phyloP scores from a whole-genome alignment of 2,329 filamentous ascomycete genomes.

The Cladosporium sp. region DNA sequence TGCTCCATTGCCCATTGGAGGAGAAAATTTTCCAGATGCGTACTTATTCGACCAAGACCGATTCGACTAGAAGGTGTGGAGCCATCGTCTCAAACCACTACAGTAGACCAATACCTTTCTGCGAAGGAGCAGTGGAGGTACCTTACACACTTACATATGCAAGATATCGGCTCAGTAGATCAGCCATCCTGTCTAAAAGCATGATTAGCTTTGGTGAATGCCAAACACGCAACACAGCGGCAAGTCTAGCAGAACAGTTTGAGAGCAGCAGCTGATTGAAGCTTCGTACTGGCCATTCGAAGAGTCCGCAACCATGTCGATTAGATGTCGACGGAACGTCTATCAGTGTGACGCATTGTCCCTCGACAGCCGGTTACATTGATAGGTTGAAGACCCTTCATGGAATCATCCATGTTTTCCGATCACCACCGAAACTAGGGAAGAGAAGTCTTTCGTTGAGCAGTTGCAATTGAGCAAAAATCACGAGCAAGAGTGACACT shows the following conservation, averaged over 20 bases:
- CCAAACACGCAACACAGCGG: background rate
- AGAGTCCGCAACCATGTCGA: background rate
- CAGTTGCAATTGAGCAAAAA: background rate
- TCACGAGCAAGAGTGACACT: background rate
- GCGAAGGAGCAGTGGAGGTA: background rate
- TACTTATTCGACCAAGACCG: background rate
- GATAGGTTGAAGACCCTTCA: background rate
- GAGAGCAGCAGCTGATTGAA: background rate
- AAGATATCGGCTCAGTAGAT: background rate
- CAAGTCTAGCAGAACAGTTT: background rate
- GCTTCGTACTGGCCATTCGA: background rate
- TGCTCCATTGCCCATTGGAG: background rate
- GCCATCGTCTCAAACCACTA: background rate
- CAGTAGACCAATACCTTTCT: background rate
- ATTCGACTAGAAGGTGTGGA: background rate
- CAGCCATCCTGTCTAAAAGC: background rate
- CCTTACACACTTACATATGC: too few relatives aligned
- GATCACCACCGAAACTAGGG: background rate
- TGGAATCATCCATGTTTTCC: background rate
- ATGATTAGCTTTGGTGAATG: background rate
- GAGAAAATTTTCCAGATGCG: background rate
- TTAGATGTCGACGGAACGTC: background rate
- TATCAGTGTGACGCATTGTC: too few relatives aligned
- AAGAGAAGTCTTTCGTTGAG: background rate
- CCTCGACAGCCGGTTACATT: too few relatives aligned